These are phyloP conservation scores for Cornus florida DNA, from an alignment of 148 eudicot species.

Conservation along the genomic window DNA sequence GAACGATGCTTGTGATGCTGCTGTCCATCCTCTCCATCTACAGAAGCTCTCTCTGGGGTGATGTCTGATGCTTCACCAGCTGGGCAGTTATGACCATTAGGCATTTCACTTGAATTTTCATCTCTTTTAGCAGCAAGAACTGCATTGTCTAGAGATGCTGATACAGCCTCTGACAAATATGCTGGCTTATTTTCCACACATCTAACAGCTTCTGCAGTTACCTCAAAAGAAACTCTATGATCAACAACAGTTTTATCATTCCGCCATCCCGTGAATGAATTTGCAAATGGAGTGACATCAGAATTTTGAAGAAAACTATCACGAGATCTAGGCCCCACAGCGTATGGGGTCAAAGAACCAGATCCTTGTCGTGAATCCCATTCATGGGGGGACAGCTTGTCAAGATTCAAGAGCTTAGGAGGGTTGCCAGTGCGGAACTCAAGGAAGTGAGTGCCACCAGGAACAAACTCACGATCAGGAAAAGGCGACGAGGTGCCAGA, in stretches of 20 bases:
- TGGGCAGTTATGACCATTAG: conserved; percentile 20
- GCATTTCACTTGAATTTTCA: conserved; percentile 23
- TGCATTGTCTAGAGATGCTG: conserved; percentile 24
- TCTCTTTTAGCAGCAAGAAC: conserved; percentile 14
- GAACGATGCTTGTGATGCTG: conserved; percentile 65
- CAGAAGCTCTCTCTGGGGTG: conserved; percentile 21
- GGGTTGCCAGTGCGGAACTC: conserved; percentile 51
- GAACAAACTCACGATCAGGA: conserved; percentile 49
- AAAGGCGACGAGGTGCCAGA: conserved; percentile 95
- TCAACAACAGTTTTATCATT: conserved; percentile 40
- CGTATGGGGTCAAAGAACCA: conserved; percentile 74
- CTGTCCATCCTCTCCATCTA: conserved; percentile 47
- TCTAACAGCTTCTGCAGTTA: conserved; percentile 76
- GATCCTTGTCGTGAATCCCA: conserved; percentile 75
- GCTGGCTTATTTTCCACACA: conserved; percentile 74
- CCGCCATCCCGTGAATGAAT: conserved; percentile 32
- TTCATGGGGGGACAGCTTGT: conserved; percentile 40
- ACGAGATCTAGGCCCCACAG: conserved; percentile 40
- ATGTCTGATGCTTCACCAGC: conserved; percentile 25
- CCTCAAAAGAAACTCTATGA: conserved; percentile 83
- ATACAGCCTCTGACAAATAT: conserved; percentile 33
- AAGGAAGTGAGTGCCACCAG: conserved; percentile 48
- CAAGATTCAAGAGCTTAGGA: conserved; percentile 59
- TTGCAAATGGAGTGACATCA: conserved; percentile 44
- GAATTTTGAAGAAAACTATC: conserved; percentile 50